Base-by-base conservation (phyloP, 2,329 filamentous ascomycete species). In the Alternaria atra region DNA sequence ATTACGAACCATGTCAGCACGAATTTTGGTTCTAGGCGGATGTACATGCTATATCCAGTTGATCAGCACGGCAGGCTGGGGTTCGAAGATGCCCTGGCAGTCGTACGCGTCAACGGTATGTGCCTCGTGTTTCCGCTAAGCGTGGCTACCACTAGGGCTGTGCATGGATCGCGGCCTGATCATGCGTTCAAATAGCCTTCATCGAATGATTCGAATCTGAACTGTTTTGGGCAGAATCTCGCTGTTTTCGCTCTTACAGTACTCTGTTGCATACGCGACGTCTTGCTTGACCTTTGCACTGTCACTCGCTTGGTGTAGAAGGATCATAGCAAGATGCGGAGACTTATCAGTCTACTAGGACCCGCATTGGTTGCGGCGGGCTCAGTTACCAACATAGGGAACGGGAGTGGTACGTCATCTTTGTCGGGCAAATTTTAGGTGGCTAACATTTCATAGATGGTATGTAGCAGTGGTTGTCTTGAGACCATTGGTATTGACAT, bases 121-220 rank as follows among this genome's bases (percentile, higher is more conserved):
- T 59, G 54, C 65, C 62, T 52, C 66, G 63, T 60, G 59, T 55
- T 57, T 60, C 52, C 60, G 55, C 55, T 58, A 70, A 47, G 40
- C 52, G 40, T 55, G n/a, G 15, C 61, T 59, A 63, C 63, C 58
- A 61, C 34, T 43, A 58, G 56, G 44, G 60, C 66, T 51, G 60
- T 64, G 68, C 71, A 73, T 66, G 71, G 71, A 61, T 66, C 64
- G 62, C 58, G 48, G 60, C n/a, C 71, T 71, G 61, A 59, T 57
- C 51, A 58, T 58, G 50, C 52, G 51, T 47, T 25, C 17, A 27
- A 55, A 37, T 56, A 46, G 34, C 55, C 46, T 60, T 52, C 35
- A 55, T 65, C 48, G 43, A 50, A 50, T 37, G 46, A 23, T 50
- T 61, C 39, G 42, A 55, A 52, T 58, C 37, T 37, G 32, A 48